Percentiles rank a stretch among this genome's conserved stretches.
These are phyloP conservation scores for Thelephora ganbajun DNA, from an alignment of 768 basidiomycete genomes.

Conservation along the genomic window DNA sequence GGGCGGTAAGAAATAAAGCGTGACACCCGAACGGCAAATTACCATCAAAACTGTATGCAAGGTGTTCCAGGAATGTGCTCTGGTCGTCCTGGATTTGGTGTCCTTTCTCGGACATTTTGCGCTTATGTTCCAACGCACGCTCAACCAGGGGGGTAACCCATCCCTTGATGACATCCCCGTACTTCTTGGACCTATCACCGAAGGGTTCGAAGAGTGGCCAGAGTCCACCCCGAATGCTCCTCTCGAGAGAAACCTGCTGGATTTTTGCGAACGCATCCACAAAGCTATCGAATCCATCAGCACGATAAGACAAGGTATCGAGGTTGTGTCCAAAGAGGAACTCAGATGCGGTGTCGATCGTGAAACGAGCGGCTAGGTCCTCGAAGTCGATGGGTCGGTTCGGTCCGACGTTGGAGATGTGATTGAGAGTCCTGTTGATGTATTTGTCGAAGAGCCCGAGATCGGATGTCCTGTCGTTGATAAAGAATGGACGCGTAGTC, in stretches of 20 bases:
- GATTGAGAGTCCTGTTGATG: constrained; percentile 29
- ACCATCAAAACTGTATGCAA: constrained; percentile 56
- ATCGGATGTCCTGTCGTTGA: constrained; percentile 56
- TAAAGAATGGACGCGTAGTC: constrained; percentile 61
- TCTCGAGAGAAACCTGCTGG: constrained; percentile 21
- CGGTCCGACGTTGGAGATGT: constrained; percentile 26
- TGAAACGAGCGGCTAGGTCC: constrained; percentile 54
- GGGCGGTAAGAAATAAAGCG: constrained; percentile 2
- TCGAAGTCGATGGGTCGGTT: constrained; percentile 44
- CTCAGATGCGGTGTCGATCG: constrained; percentile 59
- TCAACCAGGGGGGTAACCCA: constrained; percentile 52
- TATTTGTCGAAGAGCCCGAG: constrained; percentile 55
- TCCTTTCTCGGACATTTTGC: constrained; percentile 22
- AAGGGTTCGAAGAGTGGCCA: constrained; percentile 31
- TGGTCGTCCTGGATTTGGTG: constrained; percentile 27
- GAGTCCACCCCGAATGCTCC: constrained; percentile 22
- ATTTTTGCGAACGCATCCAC: constrained; percentile 28
- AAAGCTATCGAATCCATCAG: constrained; percentile 46
- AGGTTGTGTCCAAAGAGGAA: constrained; percentile 59
- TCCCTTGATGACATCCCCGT: constrained; percentile 21
- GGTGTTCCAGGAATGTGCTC: constrained; percentile 53
- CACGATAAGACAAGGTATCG: constrained; percentile 38
- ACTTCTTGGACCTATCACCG: constrained; percentile 21
- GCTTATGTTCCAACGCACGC: constrained; percentile 34
- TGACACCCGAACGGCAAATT: constrained; percentile 7